Base-by-base conservation (phyloP, 257 asterid genomes). In the Nicotiana tabacum region DNA sequence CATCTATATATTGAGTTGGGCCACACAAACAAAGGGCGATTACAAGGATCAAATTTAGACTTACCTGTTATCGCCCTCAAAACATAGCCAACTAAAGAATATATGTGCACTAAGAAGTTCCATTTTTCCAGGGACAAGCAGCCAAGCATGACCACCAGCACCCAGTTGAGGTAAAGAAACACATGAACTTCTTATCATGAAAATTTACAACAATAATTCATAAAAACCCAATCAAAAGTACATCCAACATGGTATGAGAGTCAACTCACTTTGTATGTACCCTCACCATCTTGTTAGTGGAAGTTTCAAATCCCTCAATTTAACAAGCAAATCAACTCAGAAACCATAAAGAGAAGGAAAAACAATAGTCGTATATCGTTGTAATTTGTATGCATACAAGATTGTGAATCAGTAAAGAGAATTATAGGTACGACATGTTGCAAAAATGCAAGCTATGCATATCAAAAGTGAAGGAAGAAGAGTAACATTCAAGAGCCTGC, bases 351-450 rank as follows among this genome's bases (percentile, higher is more conserved):
- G n/a, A 16, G 64, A 6, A 17, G 18, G 64, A 21, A 61, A n/a
- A 9, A 21, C 13, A 61, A 61, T 21, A 61, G 32, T 58, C 9
- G 29, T 58, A 58, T 58, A 18, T 58, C 65, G n/a, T 60, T 8
- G 48, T 43, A 43, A 43, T 43, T 43, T 43, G 66, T 61, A n/a
- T 9, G 15, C 66, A 61, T 21, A 61, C 66, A 61, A 21, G 32
- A 61, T 29, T 6, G 27, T 76, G 27, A 35, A 76, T 86, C 83
- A 96, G 85, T 94, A 96, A n/a, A 96, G 89, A 53, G 97, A 86
- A 84, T 94, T 93, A 87, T 92, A 96, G 87, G 99, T 94, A 85
- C 85, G 91, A 46, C 94, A 92, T 29, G 99, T 96, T 76, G 99
- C 97, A 21, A 90, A 61, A 29, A 96, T 92, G 77, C 98, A 96